Percentiles rank a stretch among this genome's conserved stretches.
Evolutionary conservation across 169 alveolate species (phyloP).

Genomic region (Perkinsus olseni): DNA sequence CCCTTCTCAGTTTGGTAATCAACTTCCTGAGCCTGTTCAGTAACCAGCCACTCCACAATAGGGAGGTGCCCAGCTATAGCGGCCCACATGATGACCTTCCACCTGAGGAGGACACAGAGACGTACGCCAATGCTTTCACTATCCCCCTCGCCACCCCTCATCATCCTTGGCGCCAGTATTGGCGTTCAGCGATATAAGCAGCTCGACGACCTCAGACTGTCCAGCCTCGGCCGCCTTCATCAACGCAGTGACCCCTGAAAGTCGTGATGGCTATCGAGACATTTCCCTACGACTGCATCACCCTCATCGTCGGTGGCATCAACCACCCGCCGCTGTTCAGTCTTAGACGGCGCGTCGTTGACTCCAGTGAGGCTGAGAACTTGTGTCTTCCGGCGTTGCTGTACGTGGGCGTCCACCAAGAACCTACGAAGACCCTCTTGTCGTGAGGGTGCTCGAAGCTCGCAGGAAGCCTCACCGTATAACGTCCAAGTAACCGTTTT

Average conservation of each 20-base stretch:
- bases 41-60: slow-evolving; percentile 1
- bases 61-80: slow-evolving; percentile 1
- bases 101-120: neutral
- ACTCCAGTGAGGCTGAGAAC: neutral
- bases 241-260: neutral
- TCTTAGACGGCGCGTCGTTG: neutral
- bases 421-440: neutral
- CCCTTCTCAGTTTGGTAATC: slow-evolving; percentile 1
- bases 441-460: neutral
- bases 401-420: neutral
- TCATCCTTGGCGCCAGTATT: neutral
- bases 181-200: neutral
- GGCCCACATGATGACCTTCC: slow-evolving; percentile 7
- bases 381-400: neutral
- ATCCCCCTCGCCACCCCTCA: neutral
- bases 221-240: slow-evolving; percentile 13
- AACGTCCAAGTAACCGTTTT: neutral
- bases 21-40: neutral
- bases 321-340: neutral
- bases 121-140: neutral
- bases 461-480: neutral
- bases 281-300: neutral
- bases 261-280: neutral
- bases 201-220: neutral
- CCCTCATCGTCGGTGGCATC: slow-evolving; percentile 13